A percentile compares a stretch with the other conserved stretches of the same genome.
phyloP scores from a whole-genome alignment of 2,329 filamentous ascomycete genomes.

The Orbilia blumenaviensis region DNA sequence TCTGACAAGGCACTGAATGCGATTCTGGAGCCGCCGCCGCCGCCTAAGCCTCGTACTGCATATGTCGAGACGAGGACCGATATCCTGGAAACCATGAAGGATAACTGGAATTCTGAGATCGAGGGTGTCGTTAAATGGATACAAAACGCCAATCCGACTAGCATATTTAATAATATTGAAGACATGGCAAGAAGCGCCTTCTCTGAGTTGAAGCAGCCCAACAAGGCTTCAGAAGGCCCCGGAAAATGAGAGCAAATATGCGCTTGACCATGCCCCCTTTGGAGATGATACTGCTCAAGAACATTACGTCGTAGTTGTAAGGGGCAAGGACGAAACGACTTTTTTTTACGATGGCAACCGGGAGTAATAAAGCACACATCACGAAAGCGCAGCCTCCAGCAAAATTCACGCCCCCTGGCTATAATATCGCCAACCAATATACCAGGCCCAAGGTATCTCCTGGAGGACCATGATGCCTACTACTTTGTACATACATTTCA shows the following conservation, averaged over 20 bases:
- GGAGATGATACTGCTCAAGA: too few relatives aligned
- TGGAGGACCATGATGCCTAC: background rate
- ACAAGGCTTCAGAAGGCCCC: background rate
- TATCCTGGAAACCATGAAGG: conserved; percentile 75
- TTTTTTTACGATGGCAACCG: too few relatives aligned
- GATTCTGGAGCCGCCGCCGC: conserved; percentile 65
- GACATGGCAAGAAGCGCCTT: conserved; percentile 41
- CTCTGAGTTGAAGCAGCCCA: conserved; percentile 17
- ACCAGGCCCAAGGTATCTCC: background rate
- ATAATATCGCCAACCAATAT: background rate
- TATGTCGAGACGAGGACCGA: conserved; percentile 65
- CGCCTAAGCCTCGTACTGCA: conserved; percentile 64
- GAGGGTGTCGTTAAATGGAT: conserved; percentile 73
- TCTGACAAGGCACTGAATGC: conserved; percentile 68
- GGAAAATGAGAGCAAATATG: background rate
- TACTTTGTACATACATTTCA: background rate
- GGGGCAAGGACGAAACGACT: background rate
- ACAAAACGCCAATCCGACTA: conserved; percentile 62
- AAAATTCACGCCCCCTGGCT: background rate
- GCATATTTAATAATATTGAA: conserved; percentile 36
- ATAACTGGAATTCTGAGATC: conserved; percentile 80
- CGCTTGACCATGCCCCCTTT: too few relatives aligned
- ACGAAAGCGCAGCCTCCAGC: too few relatives aligned
- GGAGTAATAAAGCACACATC: too few relatives aligned
- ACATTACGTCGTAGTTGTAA: too few relatives aligned